A percentile compares a stretch with the other conserved stretches of the same genome.
These are phyloP conservation scores for Aspergillus luchuensis DNA, from an alignment of 2,329 filamentous ascomycete species.

Conservation along the genomic window DNA sequence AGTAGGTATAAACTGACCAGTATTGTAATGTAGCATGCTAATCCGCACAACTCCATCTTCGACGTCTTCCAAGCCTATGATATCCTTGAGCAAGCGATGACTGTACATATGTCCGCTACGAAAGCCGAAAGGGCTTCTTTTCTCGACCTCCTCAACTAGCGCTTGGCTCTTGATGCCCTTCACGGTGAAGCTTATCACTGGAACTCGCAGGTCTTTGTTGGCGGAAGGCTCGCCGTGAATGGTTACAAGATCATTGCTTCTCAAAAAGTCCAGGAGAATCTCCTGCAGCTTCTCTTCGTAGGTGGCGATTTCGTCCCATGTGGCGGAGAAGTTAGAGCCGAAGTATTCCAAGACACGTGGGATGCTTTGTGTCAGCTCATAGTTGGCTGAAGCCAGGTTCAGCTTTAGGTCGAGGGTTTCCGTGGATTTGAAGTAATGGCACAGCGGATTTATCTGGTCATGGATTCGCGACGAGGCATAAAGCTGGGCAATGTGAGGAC, in stretches of 20 bases:
- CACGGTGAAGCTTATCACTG: slow-evolving; percentile 69
- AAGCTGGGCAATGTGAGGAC: slow-evolving; percentile 71
- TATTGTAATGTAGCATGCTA: slow-evolving; percentile 75
- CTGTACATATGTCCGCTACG: slow-evolving; percentile 71
- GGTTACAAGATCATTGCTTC: slow-evolving; percentile 53
- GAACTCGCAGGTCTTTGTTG: slow-evolving; percentile 56
- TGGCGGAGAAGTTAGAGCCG: slow-evolving; percentile 36
- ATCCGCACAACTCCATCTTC: slow-evolving; percentile 67
- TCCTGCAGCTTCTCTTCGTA: slow-evolving; percentile 65
- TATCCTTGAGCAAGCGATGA: slow-evolving; percentile 61
- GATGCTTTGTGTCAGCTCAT: slow-evolving; percentile 68
- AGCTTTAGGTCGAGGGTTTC: slow-evolving; percentile 67
- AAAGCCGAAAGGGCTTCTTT: slow-evolving; percentile 60
- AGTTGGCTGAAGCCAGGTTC: slow-evolving; percentile 68
- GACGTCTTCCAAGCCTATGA: slow-evolving; percentile 59
- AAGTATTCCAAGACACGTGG: slow-evolving; percentile 65
- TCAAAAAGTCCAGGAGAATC: slow-evolving; percentile 62
- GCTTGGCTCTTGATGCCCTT: slow-evolving; percentile 58
- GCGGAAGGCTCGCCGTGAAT: slow-evolving; percentile 60
- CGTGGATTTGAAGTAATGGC: slow-evolving; percentile 68
- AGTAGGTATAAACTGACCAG: slow-evolving; percentile 48
- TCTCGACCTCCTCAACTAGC: slow-evolving; percentile 65
- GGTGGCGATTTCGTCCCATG: slow-evolving; percentile 56
- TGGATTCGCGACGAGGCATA: slow-evolving; percentile 65
- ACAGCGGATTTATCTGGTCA: slow-evolving; percentile 57